A percentile compares a stretch with the other conserved stretches of the same genome.
phyloP scores from a whole-genome alignment of 345 rosid genomes.

The Ceriops decandra region DNA sequence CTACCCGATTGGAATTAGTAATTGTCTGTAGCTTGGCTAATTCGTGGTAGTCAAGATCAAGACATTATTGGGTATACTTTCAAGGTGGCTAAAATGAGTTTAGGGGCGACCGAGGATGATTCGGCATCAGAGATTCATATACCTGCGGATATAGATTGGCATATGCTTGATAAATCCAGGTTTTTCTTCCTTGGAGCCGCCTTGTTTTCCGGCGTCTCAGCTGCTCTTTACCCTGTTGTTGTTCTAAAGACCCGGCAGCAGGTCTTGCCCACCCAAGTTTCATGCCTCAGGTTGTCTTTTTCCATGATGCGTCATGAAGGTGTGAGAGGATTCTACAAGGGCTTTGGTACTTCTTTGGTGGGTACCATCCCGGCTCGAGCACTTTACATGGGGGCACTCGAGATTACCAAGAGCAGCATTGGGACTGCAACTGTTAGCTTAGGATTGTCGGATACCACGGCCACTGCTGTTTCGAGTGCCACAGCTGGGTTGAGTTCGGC shows the following conservation, averaged over 20 bases:
- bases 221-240: conserved; percentile 76
- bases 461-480: conserved; percentile 67
- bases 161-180: conserved; percentile 91
- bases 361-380: conserved; percentile 95
- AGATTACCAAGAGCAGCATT: conserved; percentile 78
- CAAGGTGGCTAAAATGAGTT: conserved; percentile 79
- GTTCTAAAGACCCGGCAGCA: conserved; percentile 88
- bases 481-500: conserved; percentile 87
- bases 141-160: conserved; percentile 92
- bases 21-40: neutral
- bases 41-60: neutral
- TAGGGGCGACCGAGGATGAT: conserved; percentile 71
- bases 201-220: conserved; percentile 88
- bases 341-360: conserved; percentile 82
- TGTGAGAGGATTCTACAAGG: conserved; percentile 71
- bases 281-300: conserved; percentile 56
- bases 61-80: neutral
- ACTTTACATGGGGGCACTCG: conserved; percentile 82
- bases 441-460: conserved; percentile 68
- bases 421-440: conserved; percentile 63
- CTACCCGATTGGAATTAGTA: neutral
- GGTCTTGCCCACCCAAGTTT: conserved; percentile 50
- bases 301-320: conserved; percentile 70
- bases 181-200: conserved; percentile 86
- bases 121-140: conserved; percentile 67